A percentile compares a stretch with the other conserved stretches of the same genome.
Conservation (phyloP, 495 filamentous ascomycete species). For the Letharia lupina region DNA sequence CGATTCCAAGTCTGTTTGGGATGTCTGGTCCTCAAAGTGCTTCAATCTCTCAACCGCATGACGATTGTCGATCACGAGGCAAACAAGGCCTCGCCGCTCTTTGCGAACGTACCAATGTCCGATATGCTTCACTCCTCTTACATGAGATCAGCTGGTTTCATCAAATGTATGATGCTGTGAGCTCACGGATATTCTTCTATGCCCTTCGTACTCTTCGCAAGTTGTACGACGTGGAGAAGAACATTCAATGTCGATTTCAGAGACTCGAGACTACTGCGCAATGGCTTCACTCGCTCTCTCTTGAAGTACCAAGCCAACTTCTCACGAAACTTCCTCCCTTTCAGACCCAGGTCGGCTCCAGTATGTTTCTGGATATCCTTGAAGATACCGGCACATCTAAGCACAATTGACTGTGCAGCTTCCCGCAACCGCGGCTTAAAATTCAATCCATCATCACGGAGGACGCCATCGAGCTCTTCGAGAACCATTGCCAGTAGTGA, state of each 20-base stretch:
- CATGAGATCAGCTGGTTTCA: background rate
- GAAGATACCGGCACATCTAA: slow-evolving; percentile 2
- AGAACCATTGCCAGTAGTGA: slow-evolving; percentile 9
- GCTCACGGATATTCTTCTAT: background rate
- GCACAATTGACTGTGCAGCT: background rate
- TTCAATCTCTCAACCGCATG: background rate
- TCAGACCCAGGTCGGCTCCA: background rate
- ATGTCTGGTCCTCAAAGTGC: background rate
- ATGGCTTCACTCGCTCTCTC: slow-evolving; percentile 1
- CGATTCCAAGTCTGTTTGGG: background rate
- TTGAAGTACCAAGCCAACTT: slow-evolving; percentile 1
- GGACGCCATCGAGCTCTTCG: slow-evolving; percentile 1
- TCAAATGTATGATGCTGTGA: background rate
- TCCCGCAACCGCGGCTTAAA: background rate
- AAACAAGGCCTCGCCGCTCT: slow-evolving; percentile 1
- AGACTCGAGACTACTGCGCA: background rate
- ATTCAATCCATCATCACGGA: background rate
- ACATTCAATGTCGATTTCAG: slow-evolving; percentile 5
- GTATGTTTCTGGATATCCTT: slow-evolving; percentile 2
- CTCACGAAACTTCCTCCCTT: background rate
- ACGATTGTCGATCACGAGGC: slow-evolving; percentile 4
- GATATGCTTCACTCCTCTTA: background rate
- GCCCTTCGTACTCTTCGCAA: background rate
- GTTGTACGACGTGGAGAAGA: slow-evolving; percentile 1
- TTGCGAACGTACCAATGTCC: slow-evolving; percentile 3